Evolutionary conservation across 208 protist genomes (phyloP).

Genomic region (Trypanosoma brucei): DNA sequence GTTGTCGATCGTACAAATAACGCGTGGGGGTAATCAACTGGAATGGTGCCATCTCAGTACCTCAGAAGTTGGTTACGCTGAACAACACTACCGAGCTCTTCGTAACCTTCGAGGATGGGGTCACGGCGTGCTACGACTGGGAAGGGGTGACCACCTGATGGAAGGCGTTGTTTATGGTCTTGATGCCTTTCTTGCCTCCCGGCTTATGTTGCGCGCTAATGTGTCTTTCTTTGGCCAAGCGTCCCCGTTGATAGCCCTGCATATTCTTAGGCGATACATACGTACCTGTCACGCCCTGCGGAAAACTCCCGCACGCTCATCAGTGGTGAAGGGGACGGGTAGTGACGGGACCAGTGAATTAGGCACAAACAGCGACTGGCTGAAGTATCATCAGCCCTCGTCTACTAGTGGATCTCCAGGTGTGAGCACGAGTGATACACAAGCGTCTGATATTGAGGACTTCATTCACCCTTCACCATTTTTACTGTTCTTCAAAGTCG

Average conservation of each 20-base stretch:
- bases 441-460: background rate
- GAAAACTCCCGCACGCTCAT: conserved; percentile 1
- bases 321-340: background rate
- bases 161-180: conserved; percentile 55
- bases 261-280: conserved; percentile 72
- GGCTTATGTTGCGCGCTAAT: conserved; percentile 65
- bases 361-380: too few relatives aligned
- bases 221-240: conserved; percentile 54
- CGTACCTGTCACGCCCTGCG: conserved; percentile 44
- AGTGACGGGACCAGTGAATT: background rate
- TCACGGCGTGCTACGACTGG: conserved; percentile 5
- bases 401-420: too few relatives aligned
- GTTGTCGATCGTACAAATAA: conserved; percentile 9
- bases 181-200: conserved; percentile 41
- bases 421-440: background rate
- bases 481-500: conserved; percentile 71
- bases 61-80: conserved; percentile 56
- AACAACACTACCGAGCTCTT: conserved; percentile 35
- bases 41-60: conserved; percentile 35
- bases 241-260: conserved; percentile 60
- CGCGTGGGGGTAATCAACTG: background rate
- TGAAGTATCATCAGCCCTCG: too few relatives aligned
- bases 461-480: conserved; percentile 60
- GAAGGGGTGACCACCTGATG: background rate
- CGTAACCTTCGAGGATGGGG: conserved; percentile 22